Base-by-base conservation (phyloP, 306 rosid species). In the Malus asiatica region DNA sequence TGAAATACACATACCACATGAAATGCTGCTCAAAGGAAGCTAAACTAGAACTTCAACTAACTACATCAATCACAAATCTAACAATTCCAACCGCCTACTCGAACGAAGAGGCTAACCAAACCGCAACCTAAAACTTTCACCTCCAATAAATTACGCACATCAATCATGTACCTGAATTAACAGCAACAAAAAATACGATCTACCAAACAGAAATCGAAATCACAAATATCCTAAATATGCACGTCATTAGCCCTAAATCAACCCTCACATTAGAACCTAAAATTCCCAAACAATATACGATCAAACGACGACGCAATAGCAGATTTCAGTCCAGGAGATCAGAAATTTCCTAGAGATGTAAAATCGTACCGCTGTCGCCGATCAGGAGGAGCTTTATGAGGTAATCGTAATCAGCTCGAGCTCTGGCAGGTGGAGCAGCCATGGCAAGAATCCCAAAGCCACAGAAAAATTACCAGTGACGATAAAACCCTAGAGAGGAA, bases 391-490 rank as follows among this genome's bases (percentile, higher is more conserved):
- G 98, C 85, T 93, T 93, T 72, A 93, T 89, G 65, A 93, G 98
- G 73, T 88, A 93, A 86, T 93, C 98, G 76, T 93, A 91, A 88
- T 93, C 98, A 70, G 98, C 97, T 68, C 98, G 96, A 77, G 97
- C 98, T 88, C 98, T 84, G 8, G 91, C 96, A 51, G 98, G 98
- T 70, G 93, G 97, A 80, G 88, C 84, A 76, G 88, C 84, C 88
- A 85, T 84, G 44, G 83, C 66, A 15, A n/a, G 48, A 46, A 29
- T 60, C 69, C 45, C 64, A 72, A 15, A 33, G 53, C 32, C 74
- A 10, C 35, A 14, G n/a, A 75, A 52, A 68, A 75, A 44, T 59
- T 15, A 57, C 46, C 7, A 29, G 67, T 22, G 11, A 40, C 23
- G 32, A 66, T 30, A 53, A 42, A 42, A 61, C 73, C 80, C 61